phyloP scores from a whole-genome alignment of 2,329 filamentous ascomycete species.

The Sporothrix brunneoviolacea region DNA sequence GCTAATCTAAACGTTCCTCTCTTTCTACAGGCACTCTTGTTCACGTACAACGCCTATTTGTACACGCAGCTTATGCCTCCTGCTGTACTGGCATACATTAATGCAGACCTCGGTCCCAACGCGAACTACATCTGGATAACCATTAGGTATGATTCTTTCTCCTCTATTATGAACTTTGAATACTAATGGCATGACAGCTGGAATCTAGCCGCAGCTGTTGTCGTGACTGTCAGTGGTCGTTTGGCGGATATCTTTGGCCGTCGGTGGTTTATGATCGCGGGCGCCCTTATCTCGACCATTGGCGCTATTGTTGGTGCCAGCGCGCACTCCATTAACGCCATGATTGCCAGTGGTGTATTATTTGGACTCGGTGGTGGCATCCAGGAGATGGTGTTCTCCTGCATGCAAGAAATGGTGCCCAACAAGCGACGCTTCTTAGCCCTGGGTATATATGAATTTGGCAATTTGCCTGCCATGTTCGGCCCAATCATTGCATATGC shows the following conservation, averaged over 20 bases:
- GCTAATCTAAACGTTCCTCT: no score
- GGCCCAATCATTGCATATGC: slow-evolving; percentile 26
- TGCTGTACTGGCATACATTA: slow-evolving; percentile 10
- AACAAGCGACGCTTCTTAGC: slow-evolving; percentile 28
- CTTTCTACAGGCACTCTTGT: background rate
- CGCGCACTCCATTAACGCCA: slow-evolving; percentile 30
- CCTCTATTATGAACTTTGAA: no score
- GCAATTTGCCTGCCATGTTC: slow-evolving; percentile 27
- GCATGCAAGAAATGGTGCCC: slow-evolving; percentile 30
- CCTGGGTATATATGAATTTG: slow-evolving; percentile 25
- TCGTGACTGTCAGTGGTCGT: slow-evolving; percentile 21
- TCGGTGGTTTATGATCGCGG: slow-evolving; percentile 31
- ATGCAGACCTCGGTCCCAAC: slow-evolving; percentile 9
- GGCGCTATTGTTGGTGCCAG: slow-evolving; percentile 33
- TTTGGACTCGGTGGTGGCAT: slow-evolving; percentile 34
- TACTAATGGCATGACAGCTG: no score
- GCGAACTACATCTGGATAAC: slow-evolving; percentile 13
- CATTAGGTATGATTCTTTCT: background rate
- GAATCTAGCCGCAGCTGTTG: slow-evolving; percentile 10
- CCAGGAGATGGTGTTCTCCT: slow-evolving; percentile 33
- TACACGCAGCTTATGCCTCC: slow-evolving; percentile 9
- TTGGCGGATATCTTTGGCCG: slow-evolving; percentile 34
- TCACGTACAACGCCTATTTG: slow-evolving; percentile 16
- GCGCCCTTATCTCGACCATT: slow-evolving; percentile 27
- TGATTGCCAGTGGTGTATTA: slow-evolving; percentile 32